Base-by-base conservation (phyloP, 768 basidiomycete species). In the Rhizopogon salebrosus region DNA sequence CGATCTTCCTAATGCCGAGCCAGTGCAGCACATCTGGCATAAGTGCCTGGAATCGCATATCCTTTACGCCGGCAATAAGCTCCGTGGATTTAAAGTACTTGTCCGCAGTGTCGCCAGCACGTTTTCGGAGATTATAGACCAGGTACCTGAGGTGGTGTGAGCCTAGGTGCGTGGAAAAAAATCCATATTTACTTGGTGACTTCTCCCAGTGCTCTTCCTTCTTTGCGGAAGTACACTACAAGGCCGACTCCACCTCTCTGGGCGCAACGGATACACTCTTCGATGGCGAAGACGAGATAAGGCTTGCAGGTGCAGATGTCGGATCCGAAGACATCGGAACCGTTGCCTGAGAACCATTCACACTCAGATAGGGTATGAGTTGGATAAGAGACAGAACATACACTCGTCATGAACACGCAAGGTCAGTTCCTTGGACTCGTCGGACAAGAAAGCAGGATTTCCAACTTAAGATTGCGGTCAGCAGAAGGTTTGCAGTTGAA, bases 1-100 rank as follows among this genome's bases (percentile, higher is more conserved):
- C 84, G 41, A 98, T 82, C 77, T 91, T 91, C 70, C 66, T 85
- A 63, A 98, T 88, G 0, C 95, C 95, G 16, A 98, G 71, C 92
- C 94, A 98, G 66, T 94, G 92, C 41, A 98, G 72, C 6, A 97
- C 88, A 65, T 98, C 95, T 3, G 95, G 95, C 94, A 98, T 97
- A 55, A 92, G 76, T 20, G 87, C 90, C 66, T 85, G 78, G 84
- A 94, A 94, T n/a, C 92, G 82, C 91, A 93, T 92, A 63, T 94
- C 92, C 71, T 92, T 90, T 22, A 97, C 94, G 8, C 95, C 95
- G 0, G 95, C 95, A 54, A 98, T 90, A 57, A 89, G 74, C 70
- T 95, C 95, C 0, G 95, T 98, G 5, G 86, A 84, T 65, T 89
- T 87, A 78, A 98, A 98, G 75, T 98, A 98, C 64, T 85, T 84